Conservation (phyloP, 352 stramenopile species). For the Phytophthora sansomeana region DNA sequence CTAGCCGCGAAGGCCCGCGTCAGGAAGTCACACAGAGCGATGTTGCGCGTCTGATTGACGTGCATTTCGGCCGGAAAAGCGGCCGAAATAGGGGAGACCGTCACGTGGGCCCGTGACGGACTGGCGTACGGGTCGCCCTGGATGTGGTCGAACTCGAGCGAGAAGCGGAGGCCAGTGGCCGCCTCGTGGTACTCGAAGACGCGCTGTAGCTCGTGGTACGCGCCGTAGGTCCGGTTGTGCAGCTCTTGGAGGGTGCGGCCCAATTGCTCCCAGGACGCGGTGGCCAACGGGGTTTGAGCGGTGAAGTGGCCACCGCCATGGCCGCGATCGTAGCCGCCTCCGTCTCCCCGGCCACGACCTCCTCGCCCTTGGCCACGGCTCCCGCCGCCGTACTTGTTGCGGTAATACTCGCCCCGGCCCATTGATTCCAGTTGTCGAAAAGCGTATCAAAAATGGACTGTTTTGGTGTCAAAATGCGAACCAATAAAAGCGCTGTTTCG, state of each 20-base stretch:
- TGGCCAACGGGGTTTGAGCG: slow-evolving; percentile 15
- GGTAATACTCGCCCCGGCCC: slow-evolving; percentile 90
- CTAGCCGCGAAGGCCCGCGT: slow-evolving; percentile 84
- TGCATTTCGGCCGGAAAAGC: slow-evolving; percentile 87
- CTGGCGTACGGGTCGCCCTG: slow-evolving; percentile 96
- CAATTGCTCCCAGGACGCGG: slow-evolving; percentile 59
- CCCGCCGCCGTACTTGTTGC: slow-evolving; percentile 88
- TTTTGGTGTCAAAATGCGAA: too few relatives aligned
- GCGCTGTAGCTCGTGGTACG: slow-evolving; percentile 83
- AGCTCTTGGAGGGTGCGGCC: slow-evolving; percentile 57
- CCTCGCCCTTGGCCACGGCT: slow-evolving; percentile 43
- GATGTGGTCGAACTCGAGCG: slow-evolving; percentile 92
- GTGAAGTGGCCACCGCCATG: slow-evolving; percentile 3
- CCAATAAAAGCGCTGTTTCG: too few relatives aligned
- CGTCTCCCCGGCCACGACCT: slow-evolving; percentile 32
- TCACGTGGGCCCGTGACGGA: slow-evolving; percentile 93
- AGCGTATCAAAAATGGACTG: too few relatives aligned
- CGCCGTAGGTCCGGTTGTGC: slow-evolving; percentile 85
- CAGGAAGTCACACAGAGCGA: slow-evolving; percentile 93
- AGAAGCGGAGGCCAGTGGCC: slow-evolving; percentile 58
- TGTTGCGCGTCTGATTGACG: slow-evolving; percentile 76
- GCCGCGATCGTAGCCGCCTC: slow-evolving; percentile 25
- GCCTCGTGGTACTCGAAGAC: slow-evolving; percentile 45
- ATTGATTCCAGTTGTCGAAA: too few relatives aligned
- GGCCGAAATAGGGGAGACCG: slow-evolving; percentile 72